Percentiles rank a stretch among this genome's conserved stretches.
These are phyloP conservation scores for Saccharomycopsis hybrid DNA, from an alignment of 1,139 yeast species.

Conservation along the genomic window DNA sequence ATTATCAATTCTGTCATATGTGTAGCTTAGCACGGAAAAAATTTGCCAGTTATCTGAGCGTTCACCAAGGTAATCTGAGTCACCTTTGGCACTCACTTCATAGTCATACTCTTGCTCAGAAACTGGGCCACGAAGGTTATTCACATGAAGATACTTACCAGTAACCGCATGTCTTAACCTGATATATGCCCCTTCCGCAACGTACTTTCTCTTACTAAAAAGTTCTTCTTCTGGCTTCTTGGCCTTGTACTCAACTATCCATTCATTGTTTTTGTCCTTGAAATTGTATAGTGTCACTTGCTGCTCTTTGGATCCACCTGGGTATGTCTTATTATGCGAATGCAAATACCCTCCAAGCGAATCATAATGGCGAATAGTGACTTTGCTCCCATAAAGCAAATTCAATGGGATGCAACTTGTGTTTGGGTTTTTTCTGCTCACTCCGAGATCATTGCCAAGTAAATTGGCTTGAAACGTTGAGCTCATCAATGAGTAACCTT, in stretches of 20 bases:
- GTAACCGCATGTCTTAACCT: slow-evolving; percentile 58
- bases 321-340: slow-evolving; percentile 52
- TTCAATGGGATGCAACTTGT: slow-evolving; percentile 7
- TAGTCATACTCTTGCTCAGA: slow-evolving; percentile 75
- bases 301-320: slow-evolving; percentile 53
- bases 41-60: slow-evolving; percentile 48
- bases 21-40: slow-evolving; percentile 22
- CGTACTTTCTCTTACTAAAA: slow-evolving; percentile 30
- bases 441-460: slow-evolving; percentile 34
- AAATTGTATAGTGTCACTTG: slow-evolving; percentile 59
- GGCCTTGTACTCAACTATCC: slow-evolving; percentile 49
- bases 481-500: slow-evolving; percentile 46
- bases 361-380: slow-evolving; percentile 59
- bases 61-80: slow-evolving; percentile 39
- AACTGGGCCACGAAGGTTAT: slow-evolving; percentile 61
- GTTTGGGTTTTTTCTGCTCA: slow-evolving; percentile 35
- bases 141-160: slow-evolving; percentile 52
- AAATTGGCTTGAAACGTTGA: slow-evolving; percentile 54
- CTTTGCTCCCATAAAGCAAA: slow-evolving; percentile 57
- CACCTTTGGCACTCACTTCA: slow-evolving; percentile 65
- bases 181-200: slow-evolving; percentile 47
- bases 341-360: slow-evolving; percentile 60
- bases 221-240: slow-evolving; percentile 24
- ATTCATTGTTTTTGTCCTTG: slow-evolving; percentile 54
- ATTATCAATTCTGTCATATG: slow-evolving; percentile 13